Evolutionary conservation across 2,329 filamentous ascomycete species (phyloP).

Genomic region (Leptographium galeiforme): DNA sequence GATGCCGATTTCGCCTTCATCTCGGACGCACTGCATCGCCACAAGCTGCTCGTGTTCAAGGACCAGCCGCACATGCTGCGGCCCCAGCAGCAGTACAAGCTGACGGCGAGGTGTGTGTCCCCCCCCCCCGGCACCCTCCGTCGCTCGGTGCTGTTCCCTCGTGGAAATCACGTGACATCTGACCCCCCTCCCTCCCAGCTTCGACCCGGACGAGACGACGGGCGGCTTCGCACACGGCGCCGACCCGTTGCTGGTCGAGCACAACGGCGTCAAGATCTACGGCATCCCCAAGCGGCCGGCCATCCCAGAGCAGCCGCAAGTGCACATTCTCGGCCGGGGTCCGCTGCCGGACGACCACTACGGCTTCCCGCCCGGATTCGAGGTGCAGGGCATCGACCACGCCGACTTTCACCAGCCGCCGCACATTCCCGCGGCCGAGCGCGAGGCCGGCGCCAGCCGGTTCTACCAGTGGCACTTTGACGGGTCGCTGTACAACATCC

Average conservation of each 20-base stretch:
- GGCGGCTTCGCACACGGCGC: slow-evolving; percentile 24
- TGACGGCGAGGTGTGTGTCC: slow-evolving; percentile 15
- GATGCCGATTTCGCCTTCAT: slow-evolving; percentile 20
- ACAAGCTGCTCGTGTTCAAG: slow-evolving; percentile 24
- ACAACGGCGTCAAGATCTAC: slow-evolving; percentile 20
- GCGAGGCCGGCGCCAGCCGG: slow-evolving; percentile 18
- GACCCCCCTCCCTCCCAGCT: slow-evolving; percentile 12
- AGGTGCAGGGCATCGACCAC: slow-evolving; percentile 20
- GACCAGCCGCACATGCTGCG: slow-evolving; percentile 20
- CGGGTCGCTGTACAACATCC: slow-evolving; percentile 20
- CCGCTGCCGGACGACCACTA: slow-evolving; percentile 20
- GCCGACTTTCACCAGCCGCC: slow-evolving; percentile 24
- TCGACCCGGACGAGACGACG: slow-evolving; percentile 21
- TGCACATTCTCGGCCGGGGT: slow-evolving; percentile 19
- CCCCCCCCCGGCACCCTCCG: too few species aligned
- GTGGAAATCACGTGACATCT: not conserved
- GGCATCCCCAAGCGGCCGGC: slow-evolving; percentile 19
- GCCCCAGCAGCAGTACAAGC: slow-evolving; percentile 21
- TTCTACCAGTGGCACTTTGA: slow-evolving; percentile 26
- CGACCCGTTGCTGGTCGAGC: slow-evolving; percentile 15
- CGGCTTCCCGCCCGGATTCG: slow-evolving; percentile 15
- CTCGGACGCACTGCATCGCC: slow-evolving; percentile 18
- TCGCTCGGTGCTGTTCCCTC: not conserved
- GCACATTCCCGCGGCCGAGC: slow-evolving; percentile 17
- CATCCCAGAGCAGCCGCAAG: not conserved